A percentile compares a stretch with the other conserved stretches of the same genome.
These are phyloP conservation scores for Apiotrichum laibachii DNA, from an alignment of 1,284 basidiomycete genomes.

Conservation along the genomic window DNA sequence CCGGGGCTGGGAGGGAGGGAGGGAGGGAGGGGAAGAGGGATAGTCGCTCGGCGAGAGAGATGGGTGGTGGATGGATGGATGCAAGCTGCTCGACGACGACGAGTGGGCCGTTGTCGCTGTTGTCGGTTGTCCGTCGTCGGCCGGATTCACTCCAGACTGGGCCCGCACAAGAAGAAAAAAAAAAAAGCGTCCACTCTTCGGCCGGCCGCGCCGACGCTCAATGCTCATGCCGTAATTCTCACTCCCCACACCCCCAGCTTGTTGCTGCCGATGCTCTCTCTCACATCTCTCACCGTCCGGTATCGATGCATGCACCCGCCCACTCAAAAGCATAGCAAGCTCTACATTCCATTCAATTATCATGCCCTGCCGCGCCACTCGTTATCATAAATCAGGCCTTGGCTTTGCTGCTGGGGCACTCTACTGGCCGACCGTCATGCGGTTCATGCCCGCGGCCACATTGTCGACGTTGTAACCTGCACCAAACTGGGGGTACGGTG, in stretches of 20 bases:
- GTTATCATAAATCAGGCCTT: neutral
- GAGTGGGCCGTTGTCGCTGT: too few relatives aligned
- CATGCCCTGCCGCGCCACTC: neutral
- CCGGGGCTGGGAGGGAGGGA: too few relatives aligned
- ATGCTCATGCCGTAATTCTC: neutral
- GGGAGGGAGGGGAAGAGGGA: too few relatives aligned
- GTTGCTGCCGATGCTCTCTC: neutral
- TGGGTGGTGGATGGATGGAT: too few relatives aligned
- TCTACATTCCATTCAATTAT: slow-evolving; percentile 1
- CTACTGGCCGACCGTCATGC: slow-evolving; percentile 38
- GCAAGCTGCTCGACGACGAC: too few relatives aligned
- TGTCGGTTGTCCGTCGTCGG: too few relatives aligned
- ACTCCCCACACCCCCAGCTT: neutral
- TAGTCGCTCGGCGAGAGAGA: too few relatives aligned
- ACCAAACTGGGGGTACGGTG: slow-evolving; percentile 13
- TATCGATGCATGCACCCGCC: too few relatives aligned
- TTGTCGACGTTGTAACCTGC: slow-evolving; percentile 22
- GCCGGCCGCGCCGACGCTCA: neutral
- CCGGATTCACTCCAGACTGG: neutral
- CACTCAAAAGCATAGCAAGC: neutral
- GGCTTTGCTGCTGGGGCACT: neutral
- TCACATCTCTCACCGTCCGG: neutral
- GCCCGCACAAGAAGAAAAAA: neutral
- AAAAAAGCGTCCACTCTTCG: neutral
- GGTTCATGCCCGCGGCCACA: slow-evolving; percentile 31